A percentile compares a stretch with the other conserved stretches of the same genome.
These are phyloP conservation scores for Kodamaea sagamina DNA, from an alignment of 805 yeast genomes.

Conservation along the genomic window DNA sequence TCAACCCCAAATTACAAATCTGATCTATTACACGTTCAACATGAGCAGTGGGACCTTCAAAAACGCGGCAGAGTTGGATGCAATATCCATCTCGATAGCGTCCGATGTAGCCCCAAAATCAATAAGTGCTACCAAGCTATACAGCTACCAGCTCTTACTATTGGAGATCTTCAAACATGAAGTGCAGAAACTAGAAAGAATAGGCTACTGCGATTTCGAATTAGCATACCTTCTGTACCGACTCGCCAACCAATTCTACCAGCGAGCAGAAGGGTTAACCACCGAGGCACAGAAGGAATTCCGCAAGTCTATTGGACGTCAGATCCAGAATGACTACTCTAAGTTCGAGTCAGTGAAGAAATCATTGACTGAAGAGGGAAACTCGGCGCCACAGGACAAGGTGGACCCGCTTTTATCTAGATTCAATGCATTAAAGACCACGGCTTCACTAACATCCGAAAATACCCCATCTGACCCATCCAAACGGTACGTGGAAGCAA, in stretches of 20 bases:
- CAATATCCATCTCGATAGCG: not conserved
- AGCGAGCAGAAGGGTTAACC: constrained; percentile 6
- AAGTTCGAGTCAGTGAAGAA: constrained; percentile 6
- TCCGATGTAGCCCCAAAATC: not conserved
- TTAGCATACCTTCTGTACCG: constrained; percentile 29
- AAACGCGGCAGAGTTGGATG: constrained; percentile 3
- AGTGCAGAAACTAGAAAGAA: constrained; percentile 24
- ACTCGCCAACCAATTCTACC: constrained; percentile 8
- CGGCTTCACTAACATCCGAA: not conserved
- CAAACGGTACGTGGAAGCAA: constrained; percentile 5
- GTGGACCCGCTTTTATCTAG: constrained; percentile 29
- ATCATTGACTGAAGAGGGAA: not conserved
- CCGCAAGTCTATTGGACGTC: constrained; percentile 10
- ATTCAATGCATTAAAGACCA: constrained; percentile 23
- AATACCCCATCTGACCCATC: not conserved
- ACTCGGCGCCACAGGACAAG: not conserved
- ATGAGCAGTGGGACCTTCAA: constrained; percentile 6
- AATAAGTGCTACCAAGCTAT: constrained; percentile 18
- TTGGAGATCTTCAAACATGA: constrained; percentile 40
- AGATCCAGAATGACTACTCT: constrained; percentile 6
- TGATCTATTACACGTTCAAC: constrained; percentile 1
- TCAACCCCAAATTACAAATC: not conserved
- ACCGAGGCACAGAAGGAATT: constrained; percentile 10
- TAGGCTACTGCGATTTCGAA: constrained; percentile 42
- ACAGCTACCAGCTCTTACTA: constrained; percentile 26